Evolutionary conservation across 148 eudicot species (phyloP), one percentile per base, ranked within the genome.

Genomic region (Dysphania ambrosioides): DNA sequence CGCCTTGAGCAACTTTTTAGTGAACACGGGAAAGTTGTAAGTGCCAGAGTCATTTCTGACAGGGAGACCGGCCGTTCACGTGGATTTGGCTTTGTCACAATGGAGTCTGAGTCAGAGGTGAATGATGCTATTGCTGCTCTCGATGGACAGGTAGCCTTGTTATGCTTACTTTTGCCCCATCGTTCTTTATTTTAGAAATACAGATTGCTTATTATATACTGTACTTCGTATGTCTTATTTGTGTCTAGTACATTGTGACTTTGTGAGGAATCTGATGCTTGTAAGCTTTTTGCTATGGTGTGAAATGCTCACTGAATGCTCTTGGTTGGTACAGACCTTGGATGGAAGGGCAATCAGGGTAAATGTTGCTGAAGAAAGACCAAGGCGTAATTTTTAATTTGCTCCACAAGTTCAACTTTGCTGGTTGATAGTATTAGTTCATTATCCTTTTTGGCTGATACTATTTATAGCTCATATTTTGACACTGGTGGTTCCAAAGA

Each of bases 41-140:
- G 75, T 77, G 92, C 97, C 34, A 80, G 88, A 35, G 93, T 94
- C 26, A 85, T 92, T 71, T 85, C 36, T 72, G 98, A 94, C 77
- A 81, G 96, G 71, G 97, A 92, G 32, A 84, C 83, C 56, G 93
- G 93, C 40, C 87, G 93, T 71, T 91, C 98, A 75, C 86, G 92
- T 41, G 98, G 98, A 29, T 94, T 94, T 77, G 98, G 93, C 47
- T 93, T 91, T 57, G 97, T 94, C 30, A 84, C 85, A 5, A 86
- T 94, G 98, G 80, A 89, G 8, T 85, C 90, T 35, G 94, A 90
- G 74, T 67, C 88, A 27, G 97, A 90, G 76, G 60, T 87, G 81
- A 88, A 88, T 75, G 97, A 89, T 40, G 97, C 97, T 19, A 84
- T 90, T 68, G 78, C 87, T 65, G 90, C 84, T 64, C 97, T 94